Evolutionary conservation across 768 basidiomycete genomes (phyloP).

Genomic region (Rhizopogon vesiculosus): DNA sequence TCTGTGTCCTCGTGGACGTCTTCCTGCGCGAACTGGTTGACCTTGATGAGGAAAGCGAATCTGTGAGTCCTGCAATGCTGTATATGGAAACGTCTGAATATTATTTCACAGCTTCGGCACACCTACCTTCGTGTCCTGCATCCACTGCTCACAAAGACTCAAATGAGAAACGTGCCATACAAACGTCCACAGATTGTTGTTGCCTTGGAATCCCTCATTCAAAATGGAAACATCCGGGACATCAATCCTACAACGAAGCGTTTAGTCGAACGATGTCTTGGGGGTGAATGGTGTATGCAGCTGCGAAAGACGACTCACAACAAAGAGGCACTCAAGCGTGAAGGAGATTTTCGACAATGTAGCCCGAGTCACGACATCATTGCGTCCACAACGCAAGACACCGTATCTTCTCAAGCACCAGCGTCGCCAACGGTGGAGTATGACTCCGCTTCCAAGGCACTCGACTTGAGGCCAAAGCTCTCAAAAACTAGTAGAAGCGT

Average conservation of each 20-base stretch:
- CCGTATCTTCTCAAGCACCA: conserved; percentile 11
- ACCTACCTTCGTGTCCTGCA: conserved; percentile 96
- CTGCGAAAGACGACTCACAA: conserved; percentile 39
- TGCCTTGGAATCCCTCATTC: conserved; percentile 71
- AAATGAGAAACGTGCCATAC: conserved; percentile 79
- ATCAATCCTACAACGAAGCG: conserved; percentile 84
- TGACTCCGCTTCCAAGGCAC: conserved; percentile 11
- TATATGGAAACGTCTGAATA: not conserved
- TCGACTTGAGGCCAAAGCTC: conserved; percentile 34
- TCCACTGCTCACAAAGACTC: conserved; percentile 91
- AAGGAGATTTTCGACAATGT: conserved; percentile 25
- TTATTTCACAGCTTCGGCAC: conserved; percentile 63
- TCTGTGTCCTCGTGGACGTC: conserved; percentile 94
- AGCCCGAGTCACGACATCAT: conserved; percentile 42
- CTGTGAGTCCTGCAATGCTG: conserved; percentile 46
- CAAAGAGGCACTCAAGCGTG: conserved; percentile 22
- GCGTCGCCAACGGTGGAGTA: conserved; percentile 13
- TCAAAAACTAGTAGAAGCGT: conserved; percentile 65
- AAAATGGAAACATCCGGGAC: conserved; percentile 73
- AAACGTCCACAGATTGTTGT: conserved; percentile 89
- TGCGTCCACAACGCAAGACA: conserved; percentile 34
- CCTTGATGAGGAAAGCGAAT: conserved; percentile 90
- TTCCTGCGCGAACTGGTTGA: conserved; percentile 93
- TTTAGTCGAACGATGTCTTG: conserved; percentile 87
- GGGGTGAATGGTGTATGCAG: conserved; percentile 82